Conservation (phyloP, 495 filamentous ascomycete genomes). For the Neurospora terricola region DNA sequence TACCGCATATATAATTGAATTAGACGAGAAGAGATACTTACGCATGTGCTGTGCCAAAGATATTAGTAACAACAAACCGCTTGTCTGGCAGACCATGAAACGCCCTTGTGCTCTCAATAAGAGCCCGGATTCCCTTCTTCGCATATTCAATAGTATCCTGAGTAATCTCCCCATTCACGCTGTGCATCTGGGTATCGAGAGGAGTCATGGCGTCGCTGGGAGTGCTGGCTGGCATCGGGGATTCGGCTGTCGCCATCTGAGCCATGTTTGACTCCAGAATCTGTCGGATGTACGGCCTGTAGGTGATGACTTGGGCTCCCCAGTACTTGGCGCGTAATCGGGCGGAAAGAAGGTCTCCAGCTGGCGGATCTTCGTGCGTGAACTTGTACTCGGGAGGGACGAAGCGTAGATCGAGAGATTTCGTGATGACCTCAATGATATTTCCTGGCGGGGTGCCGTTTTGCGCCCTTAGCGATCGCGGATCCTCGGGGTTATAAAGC, state of each 20-base stretch:
- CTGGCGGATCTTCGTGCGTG: conserved; percentile 55
- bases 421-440: conserved; percentile 42
- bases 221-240: conserved; percentile 15
- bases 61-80: conserved; percentile 80
- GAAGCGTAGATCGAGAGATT: conserved; percentile 33
- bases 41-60: conserved; percentile 94
- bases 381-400: conserved; percentile 45
- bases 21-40: conserved; percentile 42
- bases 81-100: conserved; percentile 61
- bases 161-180: conserved; percentile 27
- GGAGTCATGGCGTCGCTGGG: conserved; percentile 12
- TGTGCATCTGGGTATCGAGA: background rate
- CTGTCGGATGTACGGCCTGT: conserved; percentile 66
- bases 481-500: conserved; percentile 57
- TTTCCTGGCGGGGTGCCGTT: conserved; percentile 2
- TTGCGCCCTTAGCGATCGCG: background rate
- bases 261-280: conserved; percentile 42
- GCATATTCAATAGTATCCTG: conserved; percentile 44
- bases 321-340: conserved; percentile 90
- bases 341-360: conserved; percentile 69
- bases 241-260: conserved; percentile 16
- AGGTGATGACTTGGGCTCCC: conserved; percentile 82
- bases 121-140: conserved; percentile 52
- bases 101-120: conserved; percentile 75
- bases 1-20: background rate